Percentiles rank a stretch among this genome's conserved stretches.
phyloP scores from a whole-genome alignment of 2,329 filamentous ascomycete species.

The Sphaerulina populicola region DNA sequence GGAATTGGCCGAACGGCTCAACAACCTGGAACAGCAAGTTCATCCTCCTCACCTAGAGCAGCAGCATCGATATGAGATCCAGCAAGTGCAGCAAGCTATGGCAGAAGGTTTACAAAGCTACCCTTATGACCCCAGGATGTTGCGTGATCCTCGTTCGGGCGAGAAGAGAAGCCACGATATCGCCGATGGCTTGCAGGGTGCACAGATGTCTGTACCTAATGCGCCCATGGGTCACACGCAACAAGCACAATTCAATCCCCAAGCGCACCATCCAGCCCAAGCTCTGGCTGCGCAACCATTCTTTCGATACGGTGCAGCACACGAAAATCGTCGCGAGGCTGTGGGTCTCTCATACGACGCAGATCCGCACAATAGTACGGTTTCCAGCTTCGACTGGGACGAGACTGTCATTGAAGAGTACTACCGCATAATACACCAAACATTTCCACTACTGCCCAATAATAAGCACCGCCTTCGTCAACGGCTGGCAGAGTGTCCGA shows the following conservation, averaged over 20 bases:
- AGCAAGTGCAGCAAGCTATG: conserved; percentile 28
- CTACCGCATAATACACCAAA: conserved; percentile 55
- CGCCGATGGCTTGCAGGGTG: conserved; percentile 23
- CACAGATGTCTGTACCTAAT: conserved; percentile 10
- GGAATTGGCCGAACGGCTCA: conserved; percentile 75
- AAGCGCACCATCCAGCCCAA: conserved; percentile 8
- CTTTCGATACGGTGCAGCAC: conserved; percentile 15
- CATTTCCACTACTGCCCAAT: conserved; percentile 57
- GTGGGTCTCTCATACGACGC: conserved; percentile 27
- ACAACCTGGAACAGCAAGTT: conserved; percentile 72
- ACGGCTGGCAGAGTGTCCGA: conserved; percentile 50
- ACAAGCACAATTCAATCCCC: conserved; percentile 12
- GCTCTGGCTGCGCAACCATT: conserved; percentile 22
- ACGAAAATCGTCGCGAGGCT: conserved; percentile 25
- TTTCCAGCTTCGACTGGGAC: conserved; percentile 37
- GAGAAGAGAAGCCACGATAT: conserved; percentile 29
- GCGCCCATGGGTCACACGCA: conserved; percentile 11
- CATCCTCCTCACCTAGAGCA: conserved; percentile 26
- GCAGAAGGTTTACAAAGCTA: conserved; percentile 19
- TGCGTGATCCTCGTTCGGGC: conserved; percentile 25
- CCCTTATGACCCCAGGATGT: conserved; percentile 13
- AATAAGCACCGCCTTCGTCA: conserved; percentile 50
- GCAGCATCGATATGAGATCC: conserved; percentile 28
- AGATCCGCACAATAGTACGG: conserved; percentile 15
- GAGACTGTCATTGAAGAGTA: conserved; percentile 46